Conservation (phyloP, 129 eudicot species). For the Flaveria brownii region DNA sequence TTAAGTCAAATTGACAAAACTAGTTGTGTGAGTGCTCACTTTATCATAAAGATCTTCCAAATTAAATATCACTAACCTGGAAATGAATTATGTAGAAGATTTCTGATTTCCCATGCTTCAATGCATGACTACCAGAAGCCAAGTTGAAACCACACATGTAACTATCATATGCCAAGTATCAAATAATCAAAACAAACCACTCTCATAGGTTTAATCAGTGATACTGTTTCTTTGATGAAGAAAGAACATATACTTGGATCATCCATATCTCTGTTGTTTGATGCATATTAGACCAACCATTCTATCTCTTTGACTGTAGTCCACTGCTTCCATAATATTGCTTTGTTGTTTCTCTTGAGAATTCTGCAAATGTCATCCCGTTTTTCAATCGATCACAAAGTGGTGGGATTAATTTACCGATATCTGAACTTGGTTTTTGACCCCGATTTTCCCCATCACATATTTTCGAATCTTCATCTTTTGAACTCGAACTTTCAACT, state of each 20-base stretch:
- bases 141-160: constrained; percentile 2
- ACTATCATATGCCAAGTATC: neutral
- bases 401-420: constrained; percentile 64
- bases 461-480: constrained; percentile 24
- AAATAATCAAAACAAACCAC: constrained; percentile 10
- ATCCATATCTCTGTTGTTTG: neutral
- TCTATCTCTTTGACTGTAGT: constrained; percentile 66
- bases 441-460: constrained; percentile 28
- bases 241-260: neutral
- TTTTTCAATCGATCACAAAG: constrained; percentile 67
- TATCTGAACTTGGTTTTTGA: constrained; percentile 32
- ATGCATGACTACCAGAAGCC: constrained; percentile 1
- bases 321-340: constrained; percentile 86
- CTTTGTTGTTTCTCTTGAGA: constrained; percentile 76
- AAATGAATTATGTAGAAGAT: constrained; percentile 17
- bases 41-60: neutral
- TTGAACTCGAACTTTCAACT: constrained; percentile 20
- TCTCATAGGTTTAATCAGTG: neutral
- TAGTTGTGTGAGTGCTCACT: constrained; percentile 3
- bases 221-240: no score
- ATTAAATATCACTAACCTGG: constrained; percentile 21
- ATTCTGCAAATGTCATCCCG: constrained; percentile 94
- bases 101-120: neutral
- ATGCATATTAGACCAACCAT: constrained; percentile 12
- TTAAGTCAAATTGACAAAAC: neutral